phyloP scores from a whole-genome alignment of 305 asterid species.

The Stenogyne calaminthoides region DNA sequence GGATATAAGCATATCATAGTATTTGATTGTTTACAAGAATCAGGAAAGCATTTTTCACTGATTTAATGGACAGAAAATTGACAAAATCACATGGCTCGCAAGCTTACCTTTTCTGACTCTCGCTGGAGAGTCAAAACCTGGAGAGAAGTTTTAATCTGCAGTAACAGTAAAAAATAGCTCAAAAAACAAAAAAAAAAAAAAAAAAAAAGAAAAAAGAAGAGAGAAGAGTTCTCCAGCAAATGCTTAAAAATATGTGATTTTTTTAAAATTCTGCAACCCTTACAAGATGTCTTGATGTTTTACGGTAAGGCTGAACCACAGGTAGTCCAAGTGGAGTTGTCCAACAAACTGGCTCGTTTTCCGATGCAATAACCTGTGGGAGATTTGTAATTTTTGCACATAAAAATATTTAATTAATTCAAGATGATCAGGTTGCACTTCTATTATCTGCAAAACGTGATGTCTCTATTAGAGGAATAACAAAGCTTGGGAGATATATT shows the following conservation, averaged over 20 bases:
- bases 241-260: background rate
- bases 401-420: slow-evolving; percentile 8
- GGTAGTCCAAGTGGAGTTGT: slow-evolving; percentile 99
- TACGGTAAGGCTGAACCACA: slow-evolving; percentile 97
- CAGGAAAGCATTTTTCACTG: background rate
- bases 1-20: slow-evolving; percentile 1
- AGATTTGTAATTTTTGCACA: slow-evolving; percentile 32
- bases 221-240: slow-evolving; percentile 22
- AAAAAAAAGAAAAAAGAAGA: background rate
- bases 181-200: no score
- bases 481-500: background rate
- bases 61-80: slow-evolving; percentile 13
- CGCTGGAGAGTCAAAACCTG: slow-evolving; percentile 81
- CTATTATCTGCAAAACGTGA: slow-evolving; percentile 8
- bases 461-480: background rate
- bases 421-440: background rate
- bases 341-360: slow-evolving; percentile 90
- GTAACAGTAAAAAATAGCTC: slow-evolving; percentile 23
- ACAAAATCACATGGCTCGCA: slow-evolving; percentile 11
- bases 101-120: slow-evolving; percentile 78
- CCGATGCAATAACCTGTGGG: slow-evolving; percentile 80
- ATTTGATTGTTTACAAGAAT: slow-evolving; percentile 6
- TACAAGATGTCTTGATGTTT: slow-evolving; percentile 69
- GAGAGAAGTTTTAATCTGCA: slow-evolving; percentile 92
- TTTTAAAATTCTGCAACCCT: slow-evolving; percentile 34